Evolutionary conservation across 208 protist species (phyloP), one percentile per base, ranked within the genome.

Genomic region (Acanthamoeba castellanii): DNA sequence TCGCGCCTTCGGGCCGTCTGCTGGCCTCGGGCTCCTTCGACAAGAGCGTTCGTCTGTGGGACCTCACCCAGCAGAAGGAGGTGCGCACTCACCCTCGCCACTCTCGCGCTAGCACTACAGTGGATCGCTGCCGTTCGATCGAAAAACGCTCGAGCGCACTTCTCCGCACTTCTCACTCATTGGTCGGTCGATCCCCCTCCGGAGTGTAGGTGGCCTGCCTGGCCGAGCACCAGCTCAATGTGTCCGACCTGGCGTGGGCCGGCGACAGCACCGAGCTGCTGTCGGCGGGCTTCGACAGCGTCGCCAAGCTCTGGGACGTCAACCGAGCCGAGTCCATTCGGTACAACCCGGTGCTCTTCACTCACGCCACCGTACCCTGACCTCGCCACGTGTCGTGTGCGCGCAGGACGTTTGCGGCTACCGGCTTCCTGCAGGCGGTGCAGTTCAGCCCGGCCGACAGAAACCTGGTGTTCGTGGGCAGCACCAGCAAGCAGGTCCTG

Each of bases 1-100:
- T 97, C 59, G 95, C 95, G 66, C 96, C 96, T 55, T 96, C 94
- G 78, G 96, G 96, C 52, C 85, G 94, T n/a, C 82, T 96, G 42
- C 61, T 97, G n/a, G 96, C 93, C 32, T 96, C 88, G 37, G 96
- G 95, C 47, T 95, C 81, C n/a, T 96, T 96, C 52, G 96, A 97
- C 45, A 95, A 96, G 55, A 94, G 47, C 59, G 59, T 97, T n/a
- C 95, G 95, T 16, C 37, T 97, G 1, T 97, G 96, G 96, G 95
- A 97, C 95, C 93, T 96, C 13, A 90, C 82, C 66, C 94, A 91
- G 85, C 95, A 94, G 78, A 96, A 93, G 70, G 84, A 93, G 59
- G 47, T 93, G 90, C 37, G 61, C 61, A 78, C 70, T 3, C 14
- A 57, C 16, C 52, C 14, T 57, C 16, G 52, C 16, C 52, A 1